Percentiles rank a stretch among this genome's conserved stretches.
Evolutionary conservation across 805 yeast species (phyloP).

Genomic region (Ogataea kodamae): DNA sequence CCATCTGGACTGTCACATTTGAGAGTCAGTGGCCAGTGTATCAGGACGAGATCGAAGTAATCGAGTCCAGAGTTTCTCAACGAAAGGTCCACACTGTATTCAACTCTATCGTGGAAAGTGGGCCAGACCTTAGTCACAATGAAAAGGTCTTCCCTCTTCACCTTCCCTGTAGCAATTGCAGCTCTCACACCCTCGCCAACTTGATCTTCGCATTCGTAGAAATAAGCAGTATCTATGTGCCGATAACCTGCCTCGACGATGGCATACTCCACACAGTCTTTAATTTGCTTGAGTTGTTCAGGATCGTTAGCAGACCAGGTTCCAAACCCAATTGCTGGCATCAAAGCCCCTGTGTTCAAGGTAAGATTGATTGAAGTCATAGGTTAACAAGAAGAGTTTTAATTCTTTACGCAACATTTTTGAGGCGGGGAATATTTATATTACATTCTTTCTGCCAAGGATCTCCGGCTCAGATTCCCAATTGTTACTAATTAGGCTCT

Average conservation of each 20-base stretch:
- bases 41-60: slow-evolving; percentile 43
- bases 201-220: slow-evolving; percentile 38
- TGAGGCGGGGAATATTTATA: too few relatives aligned
- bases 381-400: too few relatives aligned
- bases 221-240: slow-evolving; percentile 42
- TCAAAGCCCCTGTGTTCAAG: slow-evolving; percentile 20
- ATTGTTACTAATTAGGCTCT: too few relatives aligned
- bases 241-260: slow-evolving; percentile 34
- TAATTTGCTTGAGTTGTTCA: slow-evolving; percentile 8
- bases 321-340: slow-evolving; percentile 26
- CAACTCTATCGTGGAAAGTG: slow-evolving; percentile 31
- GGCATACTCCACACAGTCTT: slow-evolving; percentile 17
- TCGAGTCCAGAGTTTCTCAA: slow-evolving; percentile 37
- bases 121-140: slow-evolving; percentile 23
- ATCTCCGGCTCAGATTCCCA: too few relatives aligned
- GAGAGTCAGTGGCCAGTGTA: slow-evolving; percentile 45
- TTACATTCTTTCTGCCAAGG: too few relatives aligned
- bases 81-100: slow-evolving; percentile 35
- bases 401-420: too few relatives aligned
- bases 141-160: slow-evolving; percentile 18
- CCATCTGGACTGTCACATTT: slow-evolving; percentile 20
- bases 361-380: slow-evolving; percentile 1
- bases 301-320: slow-evolving; percentile 17
- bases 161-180: slow-evolving; percentile 7
- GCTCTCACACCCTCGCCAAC: slow-evolving; percentile 39